A percentile compares a stretch with the other conserved stretches of the same genome.
These are phyloP conservation scores for Paramecium caudatum DNA, from an alignment of 73 alveolate species.

Conservation along the genomic window DNA sequence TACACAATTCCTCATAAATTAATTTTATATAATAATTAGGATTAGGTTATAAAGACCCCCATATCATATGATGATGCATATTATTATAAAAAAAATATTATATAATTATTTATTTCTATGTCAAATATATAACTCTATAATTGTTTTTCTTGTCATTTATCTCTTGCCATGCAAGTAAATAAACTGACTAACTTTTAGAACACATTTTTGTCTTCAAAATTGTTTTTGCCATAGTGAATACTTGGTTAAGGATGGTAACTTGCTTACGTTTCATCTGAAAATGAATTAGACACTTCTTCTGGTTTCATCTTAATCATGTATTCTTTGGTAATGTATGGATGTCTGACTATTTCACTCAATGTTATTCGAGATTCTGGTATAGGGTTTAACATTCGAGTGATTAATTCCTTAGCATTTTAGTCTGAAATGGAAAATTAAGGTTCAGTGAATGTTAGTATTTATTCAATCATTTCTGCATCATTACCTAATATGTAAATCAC, in stretches of 20 bases:
- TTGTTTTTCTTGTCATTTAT: neutral
- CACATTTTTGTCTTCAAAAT: neutral
- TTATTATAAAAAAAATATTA: conserved; percentile 13
- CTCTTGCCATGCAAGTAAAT: conserved; percentile 32
- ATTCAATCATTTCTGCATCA: conserved; percentile 30
- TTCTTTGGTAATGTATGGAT: conserved; percentile 7
- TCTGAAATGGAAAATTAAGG: conserved; percentile 12
- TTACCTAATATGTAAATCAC: neutral
- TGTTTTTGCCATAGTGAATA: neutral
- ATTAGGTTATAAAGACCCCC: neutral
- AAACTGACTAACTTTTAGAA: neutral
- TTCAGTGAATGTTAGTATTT: neutral
- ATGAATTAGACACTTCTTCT: neutral
- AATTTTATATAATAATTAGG: neutral
- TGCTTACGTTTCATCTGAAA: conserved; percentile 28
- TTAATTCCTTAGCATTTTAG: neutral
- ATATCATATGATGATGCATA: conserved; percentile 9
- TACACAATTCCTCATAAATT: conserved; percentile 53
- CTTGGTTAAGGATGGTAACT: conserved; percentile 25
- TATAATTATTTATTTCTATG: neutral
- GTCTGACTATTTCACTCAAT: neutral
- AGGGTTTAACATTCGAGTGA: neutral
- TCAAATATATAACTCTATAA: conserved; percentile 18
- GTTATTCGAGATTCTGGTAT: neutral
- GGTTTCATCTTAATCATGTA: neutral